Evolutionary conservation across 2,329 filamentous ascomycete genomes (phyloP).

Genomic region (Exophiala sideris): DNA sequence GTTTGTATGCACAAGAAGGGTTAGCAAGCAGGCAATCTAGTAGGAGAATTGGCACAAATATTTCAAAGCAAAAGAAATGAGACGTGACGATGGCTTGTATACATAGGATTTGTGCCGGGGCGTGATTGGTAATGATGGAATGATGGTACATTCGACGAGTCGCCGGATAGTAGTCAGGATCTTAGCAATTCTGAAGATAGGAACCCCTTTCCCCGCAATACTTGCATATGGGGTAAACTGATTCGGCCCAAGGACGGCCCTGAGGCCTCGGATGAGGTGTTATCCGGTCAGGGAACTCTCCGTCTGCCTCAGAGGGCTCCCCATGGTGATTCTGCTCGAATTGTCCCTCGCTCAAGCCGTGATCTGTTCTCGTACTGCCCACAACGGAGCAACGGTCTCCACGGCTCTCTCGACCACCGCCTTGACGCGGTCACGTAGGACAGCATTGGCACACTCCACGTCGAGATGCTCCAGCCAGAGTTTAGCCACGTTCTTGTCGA

Average conservation of each 20-base stretch:
- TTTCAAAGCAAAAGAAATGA: background rate
- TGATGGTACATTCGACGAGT: too few species aligned
- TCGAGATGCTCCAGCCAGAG: conserved; percentile 92
- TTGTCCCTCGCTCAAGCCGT: background rate
- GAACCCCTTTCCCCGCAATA: too few species aligned
- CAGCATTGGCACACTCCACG: conserved; percentile 77
- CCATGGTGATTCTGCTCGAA: too few species aligned
- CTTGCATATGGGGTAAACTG: too few species aligned
- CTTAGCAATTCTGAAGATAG: too few species aligned
- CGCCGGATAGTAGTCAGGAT: too few species aligned
- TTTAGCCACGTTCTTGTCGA: conserved; percentile 81
- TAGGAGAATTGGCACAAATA: too few species aligned
- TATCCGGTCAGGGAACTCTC: too few species aligned
- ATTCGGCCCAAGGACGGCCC: too few species aligned
- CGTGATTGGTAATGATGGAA: too few species aligned
- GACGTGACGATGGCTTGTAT: background rate
- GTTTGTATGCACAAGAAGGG: background rate
- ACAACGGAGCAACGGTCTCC: conserved; percentile 76
- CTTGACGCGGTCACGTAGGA: conserved; percentile 77
- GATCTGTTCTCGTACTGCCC: conserved; percentile 30
- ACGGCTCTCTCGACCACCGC: conserved; percentile 87
- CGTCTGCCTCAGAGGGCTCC: too few species aligned
- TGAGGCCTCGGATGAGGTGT: background rate
- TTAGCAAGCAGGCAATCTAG: background rate
- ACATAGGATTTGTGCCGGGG: too few species aligned